Evolutionary conservation across 2,329 filamentous ascomycete species (phyloP), one percentile per base, ranked within the genome.

Genomic region (Colletotrichum sp.): DNA sequence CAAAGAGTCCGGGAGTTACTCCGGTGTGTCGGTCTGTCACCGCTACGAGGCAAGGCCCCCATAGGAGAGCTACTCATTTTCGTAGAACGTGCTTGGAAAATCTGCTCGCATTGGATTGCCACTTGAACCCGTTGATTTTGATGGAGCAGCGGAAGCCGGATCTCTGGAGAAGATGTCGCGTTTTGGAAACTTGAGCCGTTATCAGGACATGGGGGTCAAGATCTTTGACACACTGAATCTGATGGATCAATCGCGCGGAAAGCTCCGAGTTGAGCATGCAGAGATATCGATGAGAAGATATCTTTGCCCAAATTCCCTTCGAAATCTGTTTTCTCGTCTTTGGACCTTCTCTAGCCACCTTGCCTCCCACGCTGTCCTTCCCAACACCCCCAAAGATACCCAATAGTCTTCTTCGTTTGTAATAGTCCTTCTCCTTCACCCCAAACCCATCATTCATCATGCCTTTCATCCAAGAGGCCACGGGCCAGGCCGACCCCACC

Each of bases 391-490:
- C 32, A 66, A 66, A 71, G 72, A 75, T 75, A 75, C 72, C 72
- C 72, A 59, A 55, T 32, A 71, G 21, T 34, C 18, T 18, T 66
- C n/a, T 44, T 57, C 10, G 13, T 49, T 65, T 16, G 26, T 75
- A 71, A 66, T 71, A 66, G 32, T 34, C 32, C 16, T 75, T 66
- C 49, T 52, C n/a, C 24, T 70, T 34, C 26, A 26, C 26, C 26
- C 26, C 26, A 26, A 63, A n/a, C 10, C 65, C 5, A 18, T 8
- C 13, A 21, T 32, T 26, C 55, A 39, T 18, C 36, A 75, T 75
- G 72, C 72, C 72, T 16, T 75, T 75, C 67, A 75, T 75, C 28
- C 57, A 75, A 57, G 72, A 71, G 52, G 36, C 72, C 26, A 28
- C 60, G 3, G 24, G 24, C 5, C 34, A 60, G 65, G 60, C 72